Base-by-base conservation (phyloP, 2,329 filamentous ascomycete genomes). In the Trichoderma atrobrunneum region DNA sequence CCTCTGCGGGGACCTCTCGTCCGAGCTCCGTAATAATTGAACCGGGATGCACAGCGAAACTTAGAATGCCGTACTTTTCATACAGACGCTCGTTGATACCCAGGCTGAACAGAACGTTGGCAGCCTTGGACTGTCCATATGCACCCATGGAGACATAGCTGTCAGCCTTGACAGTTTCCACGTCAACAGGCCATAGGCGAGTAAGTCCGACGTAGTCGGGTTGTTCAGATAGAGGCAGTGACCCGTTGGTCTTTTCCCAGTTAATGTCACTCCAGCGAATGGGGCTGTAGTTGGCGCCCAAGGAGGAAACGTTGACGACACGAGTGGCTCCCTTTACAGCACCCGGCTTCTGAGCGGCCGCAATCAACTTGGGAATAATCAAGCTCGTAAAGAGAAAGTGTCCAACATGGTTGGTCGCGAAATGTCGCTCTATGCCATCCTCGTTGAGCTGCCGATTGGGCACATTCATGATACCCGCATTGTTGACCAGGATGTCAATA, bases 401-500 rank as follows among this genome's bases (percentile, higher is more conserved):
- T 3, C 68, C 68, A 28, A 71, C 14, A 7, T 63, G 61, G 43
- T 71, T 71, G 12, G 68, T 71, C 0, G 68, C 68, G 6, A 71
- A 71, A n/a, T 71, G 68, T 5, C 32, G 32, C 34, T 71, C 68
- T 5, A 63, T 39, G 32, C 68, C 68, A 4, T 71, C 68, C 21
- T 39, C 68, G 60, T 60, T 63, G 43, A 71, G 51, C 56, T 63
- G 59, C 7, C 43, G 68, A 1, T 32, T 71, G 36, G 60, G 60
- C 14, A 71, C 32, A 2, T 43, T 64, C 60, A 64, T 64, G 32
- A 71, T 64, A 21, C 68, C 68, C 21, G 68, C 68, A 16, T 71
- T 71, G 60, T 71, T 71, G 18, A 71, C 59, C 12, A 71, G 48
- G 32, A 71, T 71, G 51, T 71, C 68, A 18, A 71, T 71, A 12